Evolutionary conservation across 2,329 filamentous ascomycete genomes (phyloP).

Genomic region (Aspergillus versicolor): DNA sequence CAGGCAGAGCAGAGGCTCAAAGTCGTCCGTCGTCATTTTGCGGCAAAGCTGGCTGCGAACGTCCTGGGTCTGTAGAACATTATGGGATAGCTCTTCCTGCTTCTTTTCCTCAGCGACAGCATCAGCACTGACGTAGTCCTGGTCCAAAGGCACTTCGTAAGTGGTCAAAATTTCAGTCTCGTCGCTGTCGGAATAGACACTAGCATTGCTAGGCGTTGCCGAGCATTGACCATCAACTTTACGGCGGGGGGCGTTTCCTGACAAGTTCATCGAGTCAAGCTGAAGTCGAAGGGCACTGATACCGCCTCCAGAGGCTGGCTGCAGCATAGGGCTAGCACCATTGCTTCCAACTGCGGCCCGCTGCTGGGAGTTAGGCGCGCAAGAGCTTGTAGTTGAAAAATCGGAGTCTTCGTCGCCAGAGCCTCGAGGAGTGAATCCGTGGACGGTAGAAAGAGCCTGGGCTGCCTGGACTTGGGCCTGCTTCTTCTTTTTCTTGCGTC

Average conservation of each 20-base stretch:
- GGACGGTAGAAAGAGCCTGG: constrained; percentile 41
- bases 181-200: constrained; percentile 61
- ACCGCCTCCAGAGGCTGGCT: constrained; percentile 60
- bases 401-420: constrained; percentile 50
- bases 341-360: constrained; percentile 25
- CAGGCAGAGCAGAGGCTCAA: constrained; percentile 84
- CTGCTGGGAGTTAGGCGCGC: constrained; percentile 31
- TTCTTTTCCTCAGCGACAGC: constrained; percentile 31
- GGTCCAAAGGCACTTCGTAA: constrained; percentile 80
- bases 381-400: constrained; percentile 40
- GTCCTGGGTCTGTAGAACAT: constrained; percentile 55
- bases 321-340: constrained; percentile 48
- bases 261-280: constrained; percentile 73
- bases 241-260: constrained; percentile 55
- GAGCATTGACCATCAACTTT: constrained; percentile 45
- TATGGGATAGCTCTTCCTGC: constrained; percentile 20
- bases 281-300: constrained; percentile 81
- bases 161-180: constrained; percentile 71
- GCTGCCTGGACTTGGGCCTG: constrained; percentile 28
- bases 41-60: constrained; percentile 56
- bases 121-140: constrained; percentile 76
- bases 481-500: constrained; percentile 43
- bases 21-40: constrained; percentile 91
- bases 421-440: constrained; percentile 44
- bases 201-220: constrained; percentile 55